Percentiles rank a stretch among this genome's conserved stretches.
Evolutionary conservation across 1,284 basidiomycete genomes (phyloP).

Genomic region (Tremellales sp.): DNA sequence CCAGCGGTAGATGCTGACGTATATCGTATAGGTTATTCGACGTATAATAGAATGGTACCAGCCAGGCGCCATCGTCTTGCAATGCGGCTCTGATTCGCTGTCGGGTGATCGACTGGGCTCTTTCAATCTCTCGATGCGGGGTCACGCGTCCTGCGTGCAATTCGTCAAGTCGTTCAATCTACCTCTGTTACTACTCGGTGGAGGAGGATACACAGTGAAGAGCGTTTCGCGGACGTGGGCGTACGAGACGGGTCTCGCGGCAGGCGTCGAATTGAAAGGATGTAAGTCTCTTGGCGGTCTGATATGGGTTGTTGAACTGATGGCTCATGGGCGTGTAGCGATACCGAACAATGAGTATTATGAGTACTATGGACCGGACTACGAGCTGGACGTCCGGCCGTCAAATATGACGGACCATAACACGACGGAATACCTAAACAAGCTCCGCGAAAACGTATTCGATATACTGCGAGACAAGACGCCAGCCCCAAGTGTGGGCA

Average conservation of each 20-base stretch:
- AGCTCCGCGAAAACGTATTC: conserved; percentile 86
- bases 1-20: not conserved
- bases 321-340: conserved; percentile 57
- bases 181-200: conserved; percentile 87
- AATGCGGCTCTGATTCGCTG: conserved; percentile 97
- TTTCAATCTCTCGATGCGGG: conserved; percentile 95
- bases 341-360: conserved; percentile 98
- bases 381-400: conserved; percentile 91
- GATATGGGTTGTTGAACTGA: conserved; percentile 6
- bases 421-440: conserved; percentile 85
- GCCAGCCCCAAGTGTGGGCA: conserved; percentile 85
- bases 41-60: conserved; percentile 95
- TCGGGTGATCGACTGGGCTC: conserved; percentile 95
- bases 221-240: conserved; percentile 98
- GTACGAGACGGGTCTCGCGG: conserved; percentile 94
- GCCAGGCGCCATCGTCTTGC: conserved; percentile 92
- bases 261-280: conserved; percentile 84
- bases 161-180: conserved; percentile 97
- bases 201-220: conserved; percentile 98
- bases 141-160: conserved; percentile 95
- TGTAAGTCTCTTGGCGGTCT: conserved; percentile 53
- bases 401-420: conserved; percentile 98
- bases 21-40: conserved; percentile 68
- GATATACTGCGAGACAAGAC: conserved; percentile 80
- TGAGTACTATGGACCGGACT: conserved; percentile 98